These are phyloP conservation scores for Cercospora beticola DNA, from an alignment of 2,329 filamentous ascomycete species.

Conservation along the genomic window DNA sequence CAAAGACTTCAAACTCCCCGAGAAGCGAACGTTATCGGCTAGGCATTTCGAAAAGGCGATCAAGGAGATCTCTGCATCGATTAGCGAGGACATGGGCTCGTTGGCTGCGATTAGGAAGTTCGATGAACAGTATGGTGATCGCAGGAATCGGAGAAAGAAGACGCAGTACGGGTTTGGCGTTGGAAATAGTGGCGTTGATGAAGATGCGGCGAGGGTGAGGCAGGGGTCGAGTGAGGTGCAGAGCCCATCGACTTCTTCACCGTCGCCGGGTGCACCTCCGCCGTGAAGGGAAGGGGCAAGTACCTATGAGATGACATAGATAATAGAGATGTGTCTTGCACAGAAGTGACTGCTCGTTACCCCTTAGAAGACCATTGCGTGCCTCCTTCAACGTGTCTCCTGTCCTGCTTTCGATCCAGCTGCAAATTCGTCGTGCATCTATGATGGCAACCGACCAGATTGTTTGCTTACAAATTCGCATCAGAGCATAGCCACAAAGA, in stretches of 20 bases:
- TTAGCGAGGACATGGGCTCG: conserved; percentile 89
- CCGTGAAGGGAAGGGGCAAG: conserved; percentile 4
- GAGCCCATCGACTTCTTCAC: not conserved
- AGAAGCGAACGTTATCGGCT: conserved; percentile 63
- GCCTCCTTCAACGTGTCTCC: not conserved
- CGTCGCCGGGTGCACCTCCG: conserved; percentile 6
- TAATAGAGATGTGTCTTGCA: not conserved
- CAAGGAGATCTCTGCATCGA: conserved; percentile 85
- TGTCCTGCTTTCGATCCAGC: not conserved
- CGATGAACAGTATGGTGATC: conserved; percentile 90
- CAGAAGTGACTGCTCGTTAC: not conserved
- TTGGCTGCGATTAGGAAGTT: conserved; percentile 88
- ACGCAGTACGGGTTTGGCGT: conserved; percentile 37
- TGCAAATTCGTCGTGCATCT: not conserved
- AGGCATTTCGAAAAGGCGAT: conserved; percentile 83
- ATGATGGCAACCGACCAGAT: not conserved
- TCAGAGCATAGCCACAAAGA: not conserved
- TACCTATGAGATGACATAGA: not conserved
- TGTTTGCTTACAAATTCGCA: not conserved
- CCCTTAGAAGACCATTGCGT: not conserved
- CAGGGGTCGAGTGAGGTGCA: not conserved
- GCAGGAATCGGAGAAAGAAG: conserved; percentile 58
- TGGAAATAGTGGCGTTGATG: conserved; percentile 31
- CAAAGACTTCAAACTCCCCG: conserved; percentile 60
- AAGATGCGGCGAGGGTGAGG: conserved; percentile 37